Evolutionary conservation across 1,139 yeast genomes (phyloP).

Genomic region (Zygosaccharomyces sapae): DNA sequence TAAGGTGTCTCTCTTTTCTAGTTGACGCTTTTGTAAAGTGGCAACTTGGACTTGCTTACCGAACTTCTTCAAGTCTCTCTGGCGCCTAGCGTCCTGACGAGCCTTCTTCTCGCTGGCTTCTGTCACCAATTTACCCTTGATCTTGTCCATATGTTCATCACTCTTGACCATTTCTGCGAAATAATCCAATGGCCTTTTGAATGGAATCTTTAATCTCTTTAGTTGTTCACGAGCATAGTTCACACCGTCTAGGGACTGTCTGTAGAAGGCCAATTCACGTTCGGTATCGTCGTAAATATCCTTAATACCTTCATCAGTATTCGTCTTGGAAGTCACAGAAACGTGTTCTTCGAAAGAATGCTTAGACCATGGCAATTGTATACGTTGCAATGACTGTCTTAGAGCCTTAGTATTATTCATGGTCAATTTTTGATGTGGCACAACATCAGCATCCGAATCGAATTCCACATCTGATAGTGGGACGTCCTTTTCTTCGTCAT

Average conservation of each 20-base stretch:
- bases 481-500: conserved; percentile 58
- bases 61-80: conserved; percentile 90
- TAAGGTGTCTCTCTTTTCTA: conserved; percentile 85
- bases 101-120: conserved; percentile 93
- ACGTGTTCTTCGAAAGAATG: conserved; percentile 82
- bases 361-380: conserved; percentile 66
- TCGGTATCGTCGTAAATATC: conserved; percentile 95
- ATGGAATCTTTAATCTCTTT: conserved; percentile 68
- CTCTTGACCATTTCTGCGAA: conserved; percentile 98
- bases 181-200: conserved; percentile 89
- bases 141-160: conserved; percentile 96
- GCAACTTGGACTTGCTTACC: conserved; percentile 97
- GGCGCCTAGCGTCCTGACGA: conserved; percentile 88
- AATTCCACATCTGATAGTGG: conserved; percentile 76
- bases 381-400: conserved; percentile 62
- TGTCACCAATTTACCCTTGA: conserved; percentile 72
- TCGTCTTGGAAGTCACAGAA: conserved; percentile 56
- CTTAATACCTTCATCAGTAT: conserved; percentile 62
- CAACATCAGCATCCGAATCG: conserved; percentile 82
- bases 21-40: conserved; percentile 89
- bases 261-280: conserved; percentile 78
- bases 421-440: conserved; percentile 86
- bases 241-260: conserved; percentile 88
- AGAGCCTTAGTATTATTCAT: conserved; percentile 68
- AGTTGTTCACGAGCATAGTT: conserved; percentile 65